phyloP scores from a whole-genome alignment of 2,329 filamentous ascomycete species.

The Myriosclerotinia duriaeana region DNA sequence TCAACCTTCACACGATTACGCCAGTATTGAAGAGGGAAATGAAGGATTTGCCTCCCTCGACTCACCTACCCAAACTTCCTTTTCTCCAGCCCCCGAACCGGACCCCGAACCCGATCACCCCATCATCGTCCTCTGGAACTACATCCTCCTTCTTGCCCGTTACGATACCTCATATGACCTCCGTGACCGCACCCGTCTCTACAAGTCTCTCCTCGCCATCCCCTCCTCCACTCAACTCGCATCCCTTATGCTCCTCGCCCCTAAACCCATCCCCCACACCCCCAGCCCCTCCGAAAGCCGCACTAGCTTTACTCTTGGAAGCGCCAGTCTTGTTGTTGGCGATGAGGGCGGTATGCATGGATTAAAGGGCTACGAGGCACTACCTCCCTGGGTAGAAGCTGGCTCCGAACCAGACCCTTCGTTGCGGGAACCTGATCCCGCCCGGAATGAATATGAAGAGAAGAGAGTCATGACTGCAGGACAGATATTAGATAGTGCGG shows the following conservation, averaged over 20 bases:
- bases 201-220: conserved; percentile 76
- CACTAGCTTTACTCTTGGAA: conserved; percentile 76
- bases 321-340: conserved; percentile 80
- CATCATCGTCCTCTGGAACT: conserved; percentile 77
- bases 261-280: conserved; percentile 88
- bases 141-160: conserved; percentile 78
- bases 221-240: conserved; percentile 79
- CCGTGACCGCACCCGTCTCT: conserved; percentile 85
- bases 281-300: conserved; percentile 85
- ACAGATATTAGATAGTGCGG: conserved; percentile 62
- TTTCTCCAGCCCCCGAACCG: conserved; percentile 26
- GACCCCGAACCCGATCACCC: conserved; percentile 54
- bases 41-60: conserved; percentile 37
- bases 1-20: conserved; percentile 35
- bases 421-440: conserved; percentile 62
- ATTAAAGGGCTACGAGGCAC: conserved; percentile 71
- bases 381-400: conserved; percentile 82
- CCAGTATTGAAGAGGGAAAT: conserved; percentile 27
- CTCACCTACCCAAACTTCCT: conserved; percentile 26
- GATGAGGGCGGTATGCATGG: conserved; percentile 71
- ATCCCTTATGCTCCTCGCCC: conserved; percentile 83
- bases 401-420: conserved; percentile 77
- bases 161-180: conserved; percentile 96
- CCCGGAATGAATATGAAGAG: conserved; percentile 43
- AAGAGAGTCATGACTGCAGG: conserved; percentile 55